These are phyloP conservation scores for Rasamsonia emersonii DNA, from an alignment of 2,329 filamentous ascomycete species.

Conservation along the genomic window DNA sequence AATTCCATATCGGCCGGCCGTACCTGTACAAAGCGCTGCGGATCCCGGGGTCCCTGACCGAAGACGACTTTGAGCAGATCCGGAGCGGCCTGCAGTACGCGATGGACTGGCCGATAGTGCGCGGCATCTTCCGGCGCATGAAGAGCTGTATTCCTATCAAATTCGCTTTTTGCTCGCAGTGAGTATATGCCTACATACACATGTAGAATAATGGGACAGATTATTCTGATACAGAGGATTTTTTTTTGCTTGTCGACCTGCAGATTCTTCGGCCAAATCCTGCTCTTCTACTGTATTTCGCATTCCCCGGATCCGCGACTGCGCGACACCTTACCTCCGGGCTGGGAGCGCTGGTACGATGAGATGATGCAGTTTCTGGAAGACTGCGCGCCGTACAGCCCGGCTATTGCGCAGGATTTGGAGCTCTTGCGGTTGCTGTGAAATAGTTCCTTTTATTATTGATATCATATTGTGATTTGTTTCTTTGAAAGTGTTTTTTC, in stretches of 20 bases:
- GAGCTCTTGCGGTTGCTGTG: constrained; percentile 26
- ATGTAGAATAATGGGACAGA: not conserved
- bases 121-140: constrained; percentile 33
- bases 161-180: constrained; percentile 35
- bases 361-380: constrained; percentile 34
- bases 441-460: constrained; percentile 6
- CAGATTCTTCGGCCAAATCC: constrained; percentile 35
- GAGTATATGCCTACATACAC: constrained; percentile 8
- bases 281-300: constrained; percentile 35
- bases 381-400: constrained; percentile 29
- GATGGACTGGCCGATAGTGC: constrained; percentile 34
- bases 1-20: constrained; percentile 34
- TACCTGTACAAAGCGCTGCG: constrained; percentile 36
- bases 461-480: too few species aligned
- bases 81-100: constrained; percentile 30
- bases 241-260: not conserved
- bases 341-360: constrained; percentile 33
- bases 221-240: not conserved
- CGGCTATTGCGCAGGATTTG: constrained; percentile 32
- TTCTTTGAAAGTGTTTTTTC: too few species aligned
- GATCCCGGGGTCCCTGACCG: constrained; percentile 26
- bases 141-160: constrained; percentile 35
- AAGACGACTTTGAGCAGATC: constrained; percentile 32
- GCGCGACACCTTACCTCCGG: constrained; percentile 26
- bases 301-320: constrained; percentile 27